Conservation (phyloP, 495 filamentous ascomycete genomes). For the Trichodelitschia bisporula region DNA sequence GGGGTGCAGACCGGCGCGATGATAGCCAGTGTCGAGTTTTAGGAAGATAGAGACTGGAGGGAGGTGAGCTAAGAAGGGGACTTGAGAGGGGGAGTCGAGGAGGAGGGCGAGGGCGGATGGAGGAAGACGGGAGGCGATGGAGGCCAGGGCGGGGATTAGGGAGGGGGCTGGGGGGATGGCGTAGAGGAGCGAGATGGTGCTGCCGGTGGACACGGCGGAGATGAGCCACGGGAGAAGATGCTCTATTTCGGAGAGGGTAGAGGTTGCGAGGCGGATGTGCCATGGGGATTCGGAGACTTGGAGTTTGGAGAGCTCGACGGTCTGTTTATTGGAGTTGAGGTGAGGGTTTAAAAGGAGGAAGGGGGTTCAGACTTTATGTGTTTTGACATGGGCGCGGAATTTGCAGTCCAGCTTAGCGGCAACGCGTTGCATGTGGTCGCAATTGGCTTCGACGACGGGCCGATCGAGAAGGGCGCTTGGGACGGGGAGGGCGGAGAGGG, state of each 20-base stretch:
- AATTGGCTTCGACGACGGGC: constrained; percentile 42
- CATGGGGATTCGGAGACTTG: constrained; percentile 32
- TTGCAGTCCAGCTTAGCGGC: constrained; percentile 30
- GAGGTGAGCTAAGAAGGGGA: not conserved
- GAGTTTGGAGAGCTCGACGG: constrained; percentile 42
- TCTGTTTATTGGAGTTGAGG: constrained; percentile 20
- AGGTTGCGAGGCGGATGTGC: constrained; percentile 46
- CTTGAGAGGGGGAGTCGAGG: not conserved
- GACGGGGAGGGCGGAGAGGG: constrained; percentile 31
- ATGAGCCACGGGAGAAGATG: constrained; percentile 31
- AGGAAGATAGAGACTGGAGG: constrained; percentile 31
- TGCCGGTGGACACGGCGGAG: not conserved
- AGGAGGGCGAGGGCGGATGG: not conserved
- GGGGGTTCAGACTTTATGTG: constrained; percentile 42
- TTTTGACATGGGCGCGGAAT: constrained; percentile 69
- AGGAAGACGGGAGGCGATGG: not conserved
- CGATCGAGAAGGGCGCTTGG: constrained; percentile 48
- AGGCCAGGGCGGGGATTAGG: not conserved
- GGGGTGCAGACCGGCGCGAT: constrained; percentile 55
- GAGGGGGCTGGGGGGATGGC: not conserved
- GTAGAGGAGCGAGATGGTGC: not conserved
- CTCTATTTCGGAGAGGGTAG: constrained; percentile 56
- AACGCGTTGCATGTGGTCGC: constrained; percentile 45
- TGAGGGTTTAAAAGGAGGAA: constrained; percentile 1
- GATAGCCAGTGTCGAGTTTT: constrained; percentile 58